A percentile compares a stretch with the other conserved stretches of the same genome.
Evolutionary conservation across 768 basidiomycete genomes (phyloP).

Genomic region (Postia placenta): DNA sequence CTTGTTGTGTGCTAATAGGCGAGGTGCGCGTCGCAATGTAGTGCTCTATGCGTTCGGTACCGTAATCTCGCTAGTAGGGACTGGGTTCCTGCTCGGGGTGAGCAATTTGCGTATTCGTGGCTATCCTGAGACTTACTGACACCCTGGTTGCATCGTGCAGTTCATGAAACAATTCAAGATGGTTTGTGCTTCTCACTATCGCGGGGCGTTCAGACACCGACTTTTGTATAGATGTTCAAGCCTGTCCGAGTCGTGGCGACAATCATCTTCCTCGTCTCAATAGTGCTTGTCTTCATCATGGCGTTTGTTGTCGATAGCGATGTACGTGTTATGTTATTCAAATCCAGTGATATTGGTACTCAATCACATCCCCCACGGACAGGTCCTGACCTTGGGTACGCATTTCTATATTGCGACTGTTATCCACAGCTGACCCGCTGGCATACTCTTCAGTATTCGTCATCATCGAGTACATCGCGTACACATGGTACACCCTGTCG

Average conservation of each 20-base stretch:
- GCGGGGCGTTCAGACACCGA: background rate
- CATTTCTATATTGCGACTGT: constrained; percentile 1
- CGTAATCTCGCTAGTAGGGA: constrained; percentile 76
- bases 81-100: constrained; percentile 88
- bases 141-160: constrained; percentile 32
- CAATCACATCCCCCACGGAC: background rate
- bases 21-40: constrained; percentile 29
- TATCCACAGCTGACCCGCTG: background rate
- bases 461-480: constrained; percentile 86
- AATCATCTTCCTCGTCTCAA: constrained; percentile 69
- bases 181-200: constrained; percentile 34
- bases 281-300: constrained; percentile 77
- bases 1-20: constrained; percentile 1
- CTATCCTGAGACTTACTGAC: background rate
- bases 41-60: constrained; percentile 82
- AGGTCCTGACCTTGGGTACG: constrained; percentile 70
- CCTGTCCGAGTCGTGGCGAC: constrained; percentile 83
- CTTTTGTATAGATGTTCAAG: constrained; percentile 80
- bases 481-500: constrained; percentile 81
- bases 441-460: constrained; percentile 65
- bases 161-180: constrained; percentile 78
- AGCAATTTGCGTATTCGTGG: constrained; percentile 20
- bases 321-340: constrained; percentile 34
- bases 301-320: constrained; percentile 74
- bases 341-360: background rate